Evolutionary conservation across 75 land plant species (phyloP).

Genomic region (Cryptomeria japonica): DNA sequence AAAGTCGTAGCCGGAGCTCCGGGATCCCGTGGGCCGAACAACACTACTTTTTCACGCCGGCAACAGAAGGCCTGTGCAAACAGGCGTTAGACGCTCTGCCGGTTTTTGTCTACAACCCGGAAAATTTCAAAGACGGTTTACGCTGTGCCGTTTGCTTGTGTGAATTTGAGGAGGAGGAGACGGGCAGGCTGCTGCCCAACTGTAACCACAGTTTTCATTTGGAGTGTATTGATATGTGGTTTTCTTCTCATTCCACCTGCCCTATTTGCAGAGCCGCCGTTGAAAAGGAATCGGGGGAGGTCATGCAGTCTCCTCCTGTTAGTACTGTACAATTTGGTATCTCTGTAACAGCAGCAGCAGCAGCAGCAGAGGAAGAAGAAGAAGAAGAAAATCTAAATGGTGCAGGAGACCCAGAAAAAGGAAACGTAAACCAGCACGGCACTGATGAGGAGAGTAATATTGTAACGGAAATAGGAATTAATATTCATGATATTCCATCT

Average conservation of each 20-base stretch:
- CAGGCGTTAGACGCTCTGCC: neutral
- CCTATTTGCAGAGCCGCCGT: slow-evolving; percentile 34
- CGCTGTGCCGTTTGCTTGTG: slow-evolving; percentile 16
- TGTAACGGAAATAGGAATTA: no score
- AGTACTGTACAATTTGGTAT: no score
- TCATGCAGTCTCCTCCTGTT: no score
- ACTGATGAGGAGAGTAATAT: no score
- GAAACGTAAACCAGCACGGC: no score
- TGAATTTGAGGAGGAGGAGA: slow-evolving; percentile 34
- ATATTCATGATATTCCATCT: no score
- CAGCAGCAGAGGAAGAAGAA: no score
- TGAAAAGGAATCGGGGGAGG: neutral
- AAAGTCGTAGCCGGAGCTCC: neutral
- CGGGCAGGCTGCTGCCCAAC: slow-evolving; percentile 24
- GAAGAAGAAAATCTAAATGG: no score
- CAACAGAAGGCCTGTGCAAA: neutral
- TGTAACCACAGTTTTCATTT: slow-evolving; percentile 43
- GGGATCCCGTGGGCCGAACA: neutral
- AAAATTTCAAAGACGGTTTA: neutral
- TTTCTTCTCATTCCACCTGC: slow-evolving; percentile 43
- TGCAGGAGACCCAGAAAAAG: no score
- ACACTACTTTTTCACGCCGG: no score
- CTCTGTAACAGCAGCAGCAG: no score
- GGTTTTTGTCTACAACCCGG: neutral
- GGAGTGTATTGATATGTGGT: slow-evolving; percentile 59